Evolutionary conservation across 495 filamentous ascomycete genomes (phyloP).

Genomic region (Lepraria neglecta): DNA sequence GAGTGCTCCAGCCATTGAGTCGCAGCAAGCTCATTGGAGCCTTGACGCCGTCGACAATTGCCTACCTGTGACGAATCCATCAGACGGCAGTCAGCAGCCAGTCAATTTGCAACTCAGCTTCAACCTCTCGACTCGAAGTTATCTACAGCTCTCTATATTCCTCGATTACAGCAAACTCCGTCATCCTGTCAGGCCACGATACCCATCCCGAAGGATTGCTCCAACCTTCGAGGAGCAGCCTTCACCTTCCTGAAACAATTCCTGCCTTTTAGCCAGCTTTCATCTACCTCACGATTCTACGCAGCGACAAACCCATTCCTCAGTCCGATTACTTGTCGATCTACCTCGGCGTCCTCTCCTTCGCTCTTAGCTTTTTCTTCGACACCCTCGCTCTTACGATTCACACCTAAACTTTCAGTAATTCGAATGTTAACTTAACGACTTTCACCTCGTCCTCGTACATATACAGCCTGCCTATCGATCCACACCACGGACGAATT

Average conservation of each 20-base stretch:
- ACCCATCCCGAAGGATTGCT: constrained; percentile 3
- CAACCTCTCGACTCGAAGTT: neutral
- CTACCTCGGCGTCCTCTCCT: constrained; percentile 38
- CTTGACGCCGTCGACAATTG: constrained; percentile 1
- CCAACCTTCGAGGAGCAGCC: neutral
- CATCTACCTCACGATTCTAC: constrained; percentile 43
- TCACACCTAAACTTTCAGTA: constrained; percentile 29
- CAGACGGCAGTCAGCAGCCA: neutral
- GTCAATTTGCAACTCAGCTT: neutral
- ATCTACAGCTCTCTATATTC: constrained; percentile 9
- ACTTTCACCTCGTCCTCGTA: constrained; percentile 42
- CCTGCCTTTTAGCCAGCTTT: constrained; percentile 11
- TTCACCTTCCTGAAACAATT: constrained; percentile 1
- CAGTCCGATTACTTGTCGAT: constrained; percentile 33
- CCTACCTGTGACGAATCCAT: constrained; percentile 2
- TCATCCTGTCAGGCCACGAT: constrained; percentile 8
- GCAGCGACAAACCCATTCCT: constrained; percentile 41
- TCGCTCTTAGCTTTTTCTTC: constrained; percentile 28
- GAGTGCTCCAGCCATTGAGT: constrained; percentile 10
- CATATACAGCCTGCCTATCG: constrained; percentile 42
- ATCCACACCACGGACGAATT: constrained; percentile 40
- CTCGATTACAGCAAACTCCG: constrained; percentile 8
- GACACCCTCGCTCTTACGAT: constrained; percentile 30
- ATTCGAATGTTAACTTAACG: constrained; percentile 38
- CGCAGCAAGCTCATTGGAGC: constrained; percentile 9